These are phyloP conservation scores for Herpetospermum pedunculosum DNA, from an alignment of 306 rosid species.

Conservation along the genomic window DNA sequence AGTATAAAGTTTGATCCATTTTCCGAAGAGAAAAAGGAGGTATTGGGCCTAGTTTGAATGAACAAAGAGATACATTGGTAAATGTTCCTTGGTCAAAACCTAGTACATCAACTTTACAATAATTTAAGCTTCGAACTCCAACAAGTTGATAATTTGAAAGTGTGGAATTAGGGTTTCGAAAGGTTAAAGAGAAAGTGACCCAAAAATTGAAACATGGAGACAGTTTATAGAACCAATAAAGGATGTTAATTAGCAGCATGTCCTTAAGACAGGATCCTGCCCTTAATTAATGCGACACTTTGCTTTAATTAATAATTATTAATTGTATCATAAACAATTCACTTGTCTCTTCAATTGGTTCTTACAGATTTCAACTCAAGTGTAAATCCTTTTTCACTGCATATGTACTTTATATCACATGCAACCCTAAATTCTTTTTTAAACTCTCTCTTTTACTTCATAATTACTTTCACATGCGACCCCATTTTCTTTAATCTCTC, in stretches of 20 bases:
- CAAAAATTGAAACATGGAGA: background rate
- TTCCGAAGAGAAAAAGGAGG: background rate
- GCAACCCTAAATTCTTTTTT: background rate
- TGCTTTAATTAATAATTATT: background rate
- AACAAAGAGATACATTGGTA: background rate
- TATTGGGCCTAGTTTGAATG: background rate
- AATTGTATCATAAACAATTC: background rate
- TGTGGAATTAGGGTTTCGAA: background rate
- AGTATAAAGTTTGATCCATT: background rate
- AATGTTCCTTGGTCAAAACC: background rate
- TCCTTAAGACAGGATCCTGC: slow-evolving; percentile 9
- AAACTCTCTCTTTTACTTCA: background rate
- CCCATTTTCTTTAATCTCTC: background rate
- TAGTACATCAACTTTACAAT: background rate
- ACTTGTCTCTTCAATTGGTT: slow-evolving; percentile 1
- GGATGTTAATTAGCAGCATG: slow-evolving; percentile 3
- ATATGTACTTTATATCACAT: background rate
- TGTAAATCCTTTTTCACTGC: background rate
- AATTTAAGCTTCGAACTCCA: background rate
- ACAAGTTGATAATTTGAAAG: background rate
- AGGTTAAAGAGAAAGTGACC: background rate
- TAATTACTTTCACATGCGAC: background rate
- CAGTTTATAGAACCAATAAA: background rate
- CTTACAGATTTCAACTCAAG: background rate
- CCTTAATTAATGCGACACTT: slow-evolving; percentile 9